Evolutionary conservation across 441 rosid genomes (phyloP), one percentile per base, ranked within the genome.

Genomic region (Flueggea neowawraea): DNA sequence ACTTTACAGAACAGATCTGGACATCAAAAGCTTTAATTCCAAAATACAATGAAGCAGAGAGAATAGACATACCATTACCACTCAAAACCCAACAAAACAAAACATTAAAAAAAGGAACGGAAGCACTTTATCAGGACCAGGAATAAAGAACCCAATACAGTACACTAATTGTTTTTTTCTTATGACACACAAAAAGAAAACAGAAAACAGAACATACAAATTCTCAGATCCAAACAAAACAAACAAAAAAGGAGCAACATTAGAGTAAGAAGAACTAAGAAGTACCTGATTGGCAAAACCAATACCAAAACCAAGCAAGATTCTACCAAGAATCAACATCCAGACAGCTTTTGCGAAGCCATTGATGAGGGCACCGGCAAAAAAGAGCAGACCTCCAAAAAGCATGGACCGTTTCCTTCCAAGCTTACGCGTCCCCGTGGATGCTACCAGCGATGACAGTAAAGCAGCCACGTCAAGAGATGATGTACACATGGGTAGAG

Each of bases 251-350:
- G 33, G 58, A 31, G 16, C 6, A 10, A 55, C 49, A 52, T 4
- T 31, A 39, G 15, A 52, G 15, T 7, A 14, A 5, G 13, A n/a
- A 47, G 13, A n/a, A 47, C 9, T 5, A 17, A 31, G 6, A 51
- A 14, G 52, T 60, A 90, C 98, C 98, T 88, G 98, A 68, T 90
- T 94, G 44, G 97, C 96, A 22, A 90, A 94, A 6, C 98, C 98
- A 57, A 94, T 79, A 9, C 98, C 97, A 15, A 78, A 84, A 16
- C 98, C 98, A n/a, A 94, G 91, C 54, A 94, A 73, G n/a, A 94
- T 72, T 55, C 97, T 82, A 7, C 98, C 98, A 52, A 83, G 60
- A 66, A 88, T 88, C 70, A 94, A 77, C 98, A 94, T 94, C 82
- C 79, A 83, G n/a, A 94, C 80, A 3, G 74, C 66, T 54, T 71